Evolutionary conservation across 169 alveolate genomes (phyloP).

Genomic region (Plasmodium berghei): DNA sequence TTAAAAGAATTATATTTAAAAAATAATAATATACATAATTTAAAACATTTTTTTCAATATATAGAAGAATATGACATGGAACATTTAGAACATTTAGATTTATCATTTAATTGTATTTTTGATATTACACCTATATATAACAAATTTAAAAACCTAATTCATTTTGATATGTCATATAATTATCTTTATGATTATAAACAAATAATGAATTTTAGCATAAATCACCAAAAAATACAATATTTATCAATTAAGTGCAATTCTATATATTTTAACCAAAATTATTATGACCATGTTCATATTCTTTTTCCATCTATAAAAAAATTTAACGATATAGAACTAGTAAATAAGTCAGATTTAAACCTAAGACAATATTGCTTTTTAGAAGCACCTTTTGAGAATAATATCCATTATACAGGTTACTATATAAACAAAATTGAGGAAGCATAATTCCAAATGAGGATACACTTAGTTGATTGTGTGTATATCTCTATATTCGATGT

Average conservation of each 20-base stretch:
- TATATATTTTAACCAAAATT: conserved; percentile 19
- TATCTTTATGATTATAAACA: conserved; percentile 44
- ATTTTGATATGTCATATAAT: conserved; percentile 43
- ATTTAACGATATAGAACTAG: conserved; percentile 75
- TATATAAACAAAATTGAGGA: not conserved
- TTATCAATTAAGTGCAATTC: conserved; percentile 31
- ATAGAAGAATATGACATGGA: conserved; percentile 14
- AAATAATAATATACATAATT: conserved; percentile 59
- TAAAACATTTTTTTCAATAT: conserved; percentile 33
- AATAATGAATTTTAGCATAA: conserved; percentile 26
- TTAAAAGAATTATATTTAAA: conserved; percentile 42
- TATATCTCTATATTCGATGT: too few species aligned
- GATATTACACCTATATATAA: conserved; percentile 35
- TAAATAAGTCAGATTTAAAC: conserved; percentile 75
- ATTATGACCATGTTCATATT: conserved; percentile 14
- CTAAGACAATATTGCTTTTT: conserved; percentile 53
- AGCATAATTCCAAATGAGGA: too few species aligned
- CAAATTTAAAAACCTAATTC: conserved; percentile 30
- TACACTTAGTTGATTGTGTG: too few species aligned
- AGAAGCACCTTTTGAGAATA: not conserved
- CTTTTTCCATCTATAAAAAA: conserved; percentile 79
- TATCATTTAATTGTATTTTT: conserved; percentile 49
- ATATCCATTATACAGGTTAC: too few species aligned
- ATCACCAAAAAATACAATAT: conserved; percentile 32
- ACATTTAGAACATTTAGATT: conserved; percentile 29